Conservation (phyloP, 2,329 filamentous ascomycete genomes). For the Fusarium equiseti region DNA sequence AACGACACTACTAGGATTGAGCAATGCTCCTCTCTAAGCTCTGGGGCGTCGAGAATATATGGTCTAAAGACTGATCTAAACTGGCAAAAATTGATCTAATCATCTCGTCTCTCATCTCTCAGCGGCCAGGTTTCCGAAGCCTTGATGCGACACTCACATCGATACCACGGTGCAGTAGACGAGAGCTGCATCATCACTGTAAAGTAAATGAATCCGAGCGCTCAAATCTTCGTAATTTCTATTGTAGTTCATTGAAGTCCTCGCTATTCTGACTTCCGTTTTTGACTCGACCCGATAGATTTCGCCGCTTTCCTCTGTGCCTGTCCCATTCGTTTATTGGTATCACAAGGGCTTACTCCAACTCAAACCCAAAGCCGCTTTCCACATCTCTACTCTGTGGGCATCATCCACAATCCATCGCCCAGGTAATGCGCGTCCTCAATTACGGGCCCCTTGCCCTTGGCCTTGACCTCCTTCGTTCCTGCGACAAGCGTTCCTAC, state of each 20-base stretch:
- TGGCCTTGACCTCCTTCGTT: slow-evolving; percentile 91
- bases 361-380: neutral
- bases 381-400: slow-evolving; percentile 57
- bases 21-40: neutral
- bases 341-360: slow-evolving; percentile 35
- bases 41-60: neutral
- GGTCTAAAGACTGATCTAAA: neutral
- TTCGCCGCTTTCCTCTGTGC: slow-evolving; percentile 1
- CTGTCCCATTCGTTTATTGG: slow-evolving; percentile 26
- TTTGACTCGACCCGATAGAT: neutral
- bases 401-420: slow-evolving; percentile 89
- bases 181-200: neutral
- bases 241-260: neutral
- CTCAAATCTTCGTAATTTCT: neutral
- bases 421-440: slow-evolving; percentile 95
- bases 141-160: neutral
- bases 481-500: slow-evolving; percentile 86
- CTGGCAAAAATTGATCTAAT: neutral
- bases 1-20: neutral
- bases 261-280: neutral
- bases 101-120: neutral
- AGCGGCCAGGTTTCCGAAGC: neutral
- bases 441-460: slow-evolving; percentile 93
- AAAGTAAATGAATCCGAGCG: neutral
- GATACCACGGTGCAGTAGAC: neutral